Evolutionary conservation across 148 eudicot species (phyloP).

Genomic region (Cornus controversa): DNA sequence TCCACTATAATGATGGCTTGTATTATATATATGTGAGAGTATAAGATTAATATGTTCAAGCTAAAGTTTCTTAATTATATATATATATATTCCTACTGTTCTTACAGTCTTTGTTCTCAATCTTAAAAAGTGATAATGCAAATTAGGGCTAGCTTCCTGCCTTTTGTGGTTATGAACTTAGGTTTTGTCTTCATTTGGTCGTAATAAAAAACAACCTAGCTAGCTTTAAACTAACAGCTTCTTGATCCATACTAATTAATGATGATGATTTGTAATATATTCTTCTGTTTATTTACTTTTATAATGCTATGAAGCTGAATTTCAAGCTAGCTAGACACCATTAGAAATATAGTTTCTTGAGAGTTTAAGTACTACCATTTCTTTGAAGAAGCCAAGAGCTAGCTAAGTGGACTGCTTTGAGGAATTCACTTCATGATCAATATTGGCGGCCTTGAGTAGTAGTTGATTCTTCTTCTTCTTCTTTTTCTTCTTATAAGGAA

Average conservation of each 20-base stretch:
- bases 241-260: neutral
- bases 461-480: constrained; percentile 34
- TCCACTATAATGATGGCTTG: neutral
- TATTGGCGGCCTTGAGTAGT: neutral
- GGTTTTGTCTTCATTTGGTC: neutral
- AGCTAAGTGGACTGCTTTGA: constrained; percentile 9
- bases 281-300: too few relatives aligned
- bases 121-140: neutral
- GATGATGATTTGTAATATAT: neutral
- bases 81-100: neutral
- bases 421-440: constrained; percentile 7
- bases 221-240: neutral
- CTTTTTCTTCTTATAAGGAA: constrained; percentile 66
- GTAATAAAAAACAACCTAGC: neutral
- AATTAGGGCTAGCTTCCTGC: constrained; percentile 12
- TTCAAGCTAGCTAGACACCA: neutral
- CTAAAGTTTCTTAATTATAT: neutral
- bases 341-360: neutral
- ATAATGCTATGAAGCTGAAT: neutral
- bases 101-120: neutral
- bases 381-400: neutral
- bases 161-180: neutral
- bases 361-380: neutral
- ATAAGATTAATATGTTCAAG: neutral
- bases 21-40: neutral